A percentile compares a stretch with the other conserved stretches of the same genome.
These are phyloP conservation scores for Penicillium bialowiezense DNA, from an alignment of 495 filamentous ascomycete genomes.

Conservation along the genomic window DNA sequence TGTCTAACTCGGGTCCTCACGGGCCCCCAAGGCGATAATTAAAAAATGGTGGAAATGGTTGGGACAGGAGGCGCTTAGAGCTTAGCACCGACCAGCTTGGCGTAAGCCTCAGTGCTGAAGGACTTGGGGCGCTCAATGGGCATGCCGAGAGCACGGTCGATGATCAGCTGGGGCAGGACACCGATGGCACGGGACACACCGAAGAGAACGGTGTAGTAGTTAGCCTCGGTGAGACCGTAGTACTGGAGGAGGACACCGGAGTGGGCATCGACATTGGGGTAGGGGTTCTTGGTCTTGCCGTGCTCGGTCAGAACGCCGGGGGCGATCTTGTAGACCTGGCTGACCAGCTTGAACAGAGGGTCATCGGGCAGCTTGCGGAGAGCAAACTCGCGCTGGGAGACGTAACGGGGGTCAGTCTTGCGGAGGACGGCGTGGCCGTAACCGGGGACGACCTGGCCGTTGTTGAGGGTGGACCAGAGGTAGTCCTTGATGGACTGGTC, in stretches of 20 bases:
- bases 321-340: constrained; percentile 99
- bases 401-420: constrained; percentile 98
- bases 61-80: constrained; percentile 61
- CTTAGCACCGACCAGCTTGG: constrained; percentile 87
- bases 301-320: constrained; percentile 97
- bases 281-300: constrained; percentile 97
- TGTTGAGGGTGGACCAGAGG: constrained; percentile 95
- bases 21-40: constrained; percentile 7
- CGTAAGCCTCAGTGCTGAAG: constrained; percentile 94
- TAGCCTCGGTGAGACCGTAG: constrained; percentile 97
- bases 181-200: constrained; percentile 96
- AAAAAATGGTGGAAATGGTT: too few species aligned
- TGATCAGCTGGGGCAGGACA: constrained; percentile 98
- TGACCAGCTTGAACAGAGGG: constrained; percentile 99
- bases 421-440: constrained; percentile 98
- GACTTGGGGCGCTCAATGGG: constrained; percentile 79
- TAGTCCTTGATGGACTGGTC: constrained; percentile 96
- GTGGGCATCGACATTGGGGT: constrained; percentile 77
- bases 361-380: constrained; percentile 88
- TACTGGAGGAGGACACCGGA: constrained; percentile 98
- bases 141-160: constrained; percentile 90
- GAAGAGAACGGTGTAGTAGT: constrained; percentile 99
- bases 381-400: constrained; percentile 94
- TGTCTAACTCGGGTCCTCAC: constrained; percentile 9
- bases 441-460: constrained; percentile 92